phyloP scores from a whole-genome alignment of 768 basidiomycete genomes.

The Saitozyma podzolica region DNA sequence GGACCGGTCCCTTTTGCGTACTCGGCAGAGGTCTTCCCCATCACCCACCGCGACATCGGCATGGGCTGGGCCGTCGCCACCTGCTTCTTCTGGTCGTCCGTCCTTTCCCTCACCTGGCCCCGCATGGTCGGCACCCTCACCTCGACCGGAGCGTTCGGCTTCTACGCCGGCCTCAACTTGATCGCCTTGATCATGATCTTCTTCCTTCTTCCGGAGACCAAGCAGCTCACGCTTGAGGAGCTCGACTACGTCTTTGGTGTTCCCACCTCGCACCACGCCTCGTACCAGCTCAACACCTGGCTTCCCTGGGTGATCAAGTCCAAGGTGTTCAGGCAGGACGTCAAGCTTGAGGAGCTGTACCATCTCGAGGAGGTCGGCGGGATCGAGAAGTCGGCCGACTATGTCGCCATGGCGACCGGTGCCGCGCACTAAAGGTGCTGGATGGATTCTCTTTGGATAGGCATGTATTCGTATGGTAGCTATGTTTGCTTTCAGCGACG shows the following conservation, averaged over 20 bases:
- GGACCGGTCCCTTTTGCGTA: slow-evolving; percentile 83
- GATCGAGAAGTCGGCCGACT: slow-evolving; percentile 4
- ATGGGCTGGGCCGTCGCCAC: slow-evolving; percentile 71
- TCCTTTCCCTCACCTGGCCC: slow-evolving; percentile 60
- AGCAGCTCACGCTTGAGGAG: slow-evolving; percentile 40
- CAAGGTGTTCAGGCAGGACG: slow-evolving; percentile 23
- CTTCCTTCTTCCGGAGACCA: slow-evolving; percentile 41
- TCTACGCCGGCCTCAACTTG: slow-evolving; percentile 56
- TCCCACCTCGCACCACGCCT: slow-evolving; percentile 28
- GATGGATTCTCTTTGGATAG: too few species aligned
- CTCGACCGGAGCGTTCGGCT: slow-evolving; percentile 72
- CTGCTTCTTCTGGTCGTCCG: slow-evolving; percentile 39
- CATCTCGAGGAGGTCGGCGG: slow-evolving; percentile 3
- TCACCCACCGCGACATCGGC: slow-evolving; percentile 75
- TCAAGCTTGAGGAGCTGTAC: slow-evolving; percentile 3
- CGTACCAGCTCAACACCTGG: slow-evolving; percentile 33
- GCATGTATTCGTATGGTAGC: too few species aligned
- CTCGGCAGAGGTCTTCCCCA: slow-evolving; percentile 86
- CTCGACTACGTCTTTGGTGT: slow-evolving; percentile 48
- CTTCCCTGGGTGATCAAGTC: slow-evolving; percentile 45
- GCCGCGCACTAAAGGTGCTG: slow-evolving; percentile 3
- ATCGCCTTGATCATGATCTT: slow-evolving; percentile 40
- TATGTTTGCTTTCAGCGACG: too few species aligned
- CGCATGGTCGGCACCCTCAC: slow-evolving; percentile 64
- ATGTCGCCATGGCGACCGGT: slow-evolving; percentile 1